These are phyloP conservation scores for Carex parvula DNA, from an alignment of 176 grass and related monocot species.

Conservation along the genomic window DNA sequence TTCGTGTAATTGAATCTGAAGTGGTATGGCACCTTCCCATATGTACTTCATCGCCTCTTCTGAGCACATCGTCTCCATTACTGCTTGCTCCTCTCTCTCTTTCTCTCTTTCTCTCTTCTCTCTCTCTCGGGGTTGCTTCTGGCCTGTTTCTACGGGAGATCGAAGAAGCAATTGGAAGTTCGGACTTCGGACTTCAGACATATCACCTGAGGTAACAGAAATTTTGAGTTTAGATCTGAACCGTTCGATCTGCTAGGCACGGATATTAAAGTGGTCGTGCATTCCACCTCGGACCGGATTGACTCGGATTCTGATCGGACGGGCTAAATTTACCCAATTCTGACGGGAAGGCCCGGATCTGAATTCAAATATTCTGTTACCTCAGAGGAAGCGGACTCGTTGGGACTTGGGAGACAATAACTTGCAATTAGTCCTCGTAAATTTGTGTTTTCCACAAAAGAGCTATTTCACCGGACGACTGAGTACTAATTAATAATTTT, in stretches of 20 bases:
- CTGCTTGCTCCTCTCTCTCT: slow-evolving; percentile 20
- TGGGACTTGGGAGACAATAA: neutral
- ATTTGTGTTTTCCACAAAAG: neutral
- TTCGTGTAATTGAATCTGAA: slow-evolving; percentile 93
- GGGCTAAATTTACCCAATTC: too few species aligned
- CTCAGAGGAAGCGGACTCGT: too few species aligned
- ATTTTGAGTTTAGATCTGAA: too few species aligned
- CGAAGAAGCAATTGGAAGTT: neutral
- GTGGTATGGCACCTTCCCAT: slow-evolving; percentile 77
- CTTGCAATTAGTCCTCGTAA: neutral
- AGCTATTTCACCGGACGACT: neutral
- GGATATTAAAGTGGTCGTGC: too few species aligned
- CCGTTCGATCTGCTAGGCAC: too few species aligned
- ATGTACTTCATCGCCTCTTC: slow-evolving; percentile 64
- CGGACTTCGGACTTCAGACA: neutral
- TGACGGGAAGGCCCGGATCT: too few species aligned
- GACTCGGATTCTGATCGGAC: too few species aligned
- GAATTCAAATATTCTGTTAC: too few species aligned
- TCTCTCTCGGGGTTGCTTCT: neutral
- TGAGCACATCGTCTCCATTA: slow-evolving; percentile 43
- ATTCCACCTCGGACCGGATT: too few species aligned
- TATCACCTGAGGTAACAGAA: too few species aligned
- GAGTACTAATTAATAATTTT: too few species aligned
- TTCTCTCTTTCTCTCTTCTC: neutral
- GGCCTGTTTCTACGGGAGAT: neutral